Percentiles rank a stretch among this genome's conserved stretches.
Evolutionary conservation across 768 basidiomycete species (phyloP).

Genomic region (Hygrocybe punicea): DNA sequence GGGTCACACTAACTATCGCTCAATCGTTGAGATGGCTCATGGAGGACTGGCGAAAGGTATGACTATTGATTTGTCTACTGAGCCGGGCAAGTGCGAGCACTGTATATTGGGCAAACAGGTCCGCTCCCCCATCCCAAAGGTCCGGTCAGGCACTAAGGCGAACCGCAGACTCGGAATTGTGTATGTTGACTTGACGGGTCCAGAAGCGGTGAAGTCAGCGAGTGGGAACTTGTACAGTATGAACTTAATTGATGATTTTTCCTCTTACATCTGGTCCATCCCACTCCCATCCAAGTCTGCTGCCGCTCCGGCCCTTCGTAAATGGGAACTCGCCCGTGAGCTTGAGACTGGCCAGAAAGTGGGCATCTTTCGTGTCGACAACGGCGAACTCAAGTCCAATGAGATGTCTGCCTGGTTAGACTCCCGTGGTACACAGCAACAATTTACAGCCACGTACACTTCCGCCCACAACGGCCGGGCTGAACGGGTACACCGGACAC

Average conservation of each 20-base stretch:
- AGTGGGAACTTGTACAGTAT: constrained; percentile 26
- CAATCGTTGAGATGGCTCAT: constrained; percentile 9
- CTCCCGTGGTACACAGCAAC: constrained; percentile 10
- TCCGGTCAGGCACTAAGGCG: constrained; percentile 1
- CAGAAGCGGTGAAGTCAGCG: constrained; percentile 8
- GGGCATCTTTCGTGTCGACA: constrained; percentile 13
- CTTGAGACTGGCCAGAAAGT: constrained; percentile 18
- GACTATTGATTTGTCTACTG: constrained; percentile 11
- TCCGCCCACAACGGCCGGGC: constrained; percentile 39
- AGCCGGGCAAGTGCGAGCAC: constrained; percentile 12
- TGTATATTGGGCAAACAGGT: constrained; percentile 19
- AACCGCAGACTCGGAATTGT: constrained; percentile 8
- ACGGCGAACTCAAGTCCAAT: constrained; percentile 22
- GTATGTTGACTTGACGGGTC: constrained; percentile 14
- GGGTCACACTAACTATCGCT: constrained; percentile 13
- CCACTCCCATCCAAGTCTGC: constrained; percentile 29
- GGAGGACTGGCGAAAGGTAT: constrained; percentile 13
- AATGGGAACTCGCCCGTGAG: constrained; percentile 30
- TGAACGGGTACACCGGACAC: constrained; percentile 35
- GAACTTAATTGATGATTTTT: constrained; percentile 37
- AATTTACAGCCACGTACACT: constrained; percentile 32
- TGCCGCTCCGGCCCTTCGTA: constrained; percentile 20
- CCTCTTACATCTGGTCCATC: constrained; percentile 31
- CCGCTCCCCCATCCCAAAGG: constrained; percentile 12
- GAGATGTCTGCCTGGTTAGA: constrained; percentile 15